Base-by-base conservation (phyloP, 1,284 basidiomycete species). In the Ceratobasidium sp. region DNA sequence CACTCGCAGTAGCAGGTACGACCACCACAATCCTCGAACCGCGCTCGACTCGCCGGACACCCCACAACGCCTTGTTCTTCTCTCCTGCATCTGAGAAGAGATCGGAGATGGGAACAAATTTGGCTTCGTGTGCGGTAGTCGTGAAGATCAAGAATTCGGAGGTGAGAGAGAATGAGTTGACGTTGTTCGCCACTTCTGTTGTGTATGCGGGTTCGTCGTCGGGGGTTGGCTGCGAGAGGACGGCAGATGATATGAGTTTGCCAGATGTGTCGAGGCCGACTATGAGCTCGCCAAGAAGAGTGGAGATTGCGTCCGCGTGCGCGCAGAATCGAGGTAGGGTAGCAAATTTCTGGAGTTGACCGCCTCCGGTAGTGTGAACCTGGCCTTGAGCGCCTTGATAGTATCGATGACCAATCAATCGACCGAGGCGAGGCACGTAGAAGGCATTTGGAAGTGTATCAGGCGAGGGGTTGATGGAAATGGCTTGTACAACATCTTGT, bases 101-200 rank as follows among this genome's bases (percentile, higher is more conserved):
- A 6, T 78, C 77, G 0, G 78, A 72, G 7, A 93, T 77, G 1
- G 93, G 90, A 0, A 88, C 87, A 78, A 96, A 98, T 46, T 88
- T 86, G 0, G 89, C 91, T 58, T 93, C 89, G 78, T 99, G 97
- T 0, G 93, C 83, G 4, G 89, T 89, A 0, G 94, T 95, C 0
- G 94, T 96, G 83, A 90, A 98, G 55, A 98, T 91, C 41, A 98
- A 82, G 79, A 95, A 96, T 16, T 89, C 87, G 7, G 91, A 88
- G 0, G 93, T 90, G n/a, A 93, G 76, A 0, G 87, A 86, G 81
- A 96, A 95, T 0, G 96, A 98, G 26, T 89, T 96, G 23, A 85
- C 89, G 74, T 90, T 57, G 35, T 44, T 26, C 16, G 66, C 23
- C 5, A 70, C 23, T 30, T 70, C 54, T 43, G 23, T 70, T 13